Evolutionary conservation across 495 filamentous ascomycete species (phyloP).

Genomic region (Xeromyces bisporus): DNA sequence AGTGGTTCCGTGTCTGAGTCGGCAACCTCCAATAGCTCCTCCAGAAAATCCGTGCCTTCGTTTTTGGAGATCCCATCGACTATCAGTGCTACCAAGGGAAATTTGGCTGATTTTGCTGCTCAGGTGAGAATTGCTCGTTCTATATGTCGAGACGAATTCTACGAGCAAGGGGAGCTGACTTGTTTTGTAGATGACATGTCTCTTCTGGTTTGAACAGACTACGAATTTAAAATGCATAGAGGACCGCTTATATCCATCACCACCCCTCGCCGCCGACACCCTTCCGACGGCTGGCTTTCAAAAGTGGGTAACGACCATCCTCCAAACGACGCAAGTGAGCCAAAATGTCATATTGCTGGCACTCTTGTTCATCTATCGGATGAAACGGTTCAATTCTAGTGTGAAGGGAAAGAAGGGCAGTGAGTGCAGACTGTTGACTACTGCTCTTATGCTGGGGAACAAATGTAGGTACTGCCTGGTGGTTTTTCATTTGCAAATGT

Average conservation of each 20-base stretch:
- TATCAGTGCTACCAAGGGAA: slow-evolving; percentile 58
- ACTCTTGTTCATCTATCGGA: slow-evolving; percentile 77
- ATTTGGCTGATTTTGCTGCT: slow-evolving; percentile 64
- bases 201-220: slow-evolving; percentile 97
- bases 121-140: slow-evolving; percentile 35
- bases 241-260: slow-evolving; percentile 34
- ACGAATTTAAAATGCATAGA: slow-evolving; percentile 57
- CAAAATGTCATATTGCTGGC: slow-evolving; percentile 90
- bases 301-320: slow-evolving; percentile 84
- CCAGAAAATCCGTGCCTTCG: slow-evolving; percentile 33
- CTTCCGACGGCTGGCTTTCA: slow-evolving; percentile 63
- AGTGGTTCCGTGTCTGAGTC: slow-evolving; percentile 11
- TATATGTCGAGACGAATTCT: too few species aligned
- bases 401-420: slow-evolving; percentile 86
- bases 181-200: slow-evolving; percentile 58
- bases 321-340: slow-evolving; percentile 91
- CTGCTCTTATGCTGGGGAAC: slow-evolving; percentile 95
- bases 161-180: neutral
- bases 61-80: slow-evolving; percentile 55
- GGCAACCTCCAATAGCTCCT: slow-evolving; percentile 14
- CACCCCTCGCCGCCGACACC: slow-evolving; percentile 48
- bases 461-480: slow-evolving; percentile 50
- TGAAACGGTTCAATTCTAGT: slow-evolving; percentile 75
- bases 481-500: too few species aligned
- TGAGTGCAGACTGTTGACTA: slow-evolving; percentile 87